Percentiles rank a stretch among this genome's conserved stretches.
These are phyloP conservation scores for Capsicum rhomboideum DNA, from an alignment of 257 asterid genomes.

Conservation along the genomic window DNA sequence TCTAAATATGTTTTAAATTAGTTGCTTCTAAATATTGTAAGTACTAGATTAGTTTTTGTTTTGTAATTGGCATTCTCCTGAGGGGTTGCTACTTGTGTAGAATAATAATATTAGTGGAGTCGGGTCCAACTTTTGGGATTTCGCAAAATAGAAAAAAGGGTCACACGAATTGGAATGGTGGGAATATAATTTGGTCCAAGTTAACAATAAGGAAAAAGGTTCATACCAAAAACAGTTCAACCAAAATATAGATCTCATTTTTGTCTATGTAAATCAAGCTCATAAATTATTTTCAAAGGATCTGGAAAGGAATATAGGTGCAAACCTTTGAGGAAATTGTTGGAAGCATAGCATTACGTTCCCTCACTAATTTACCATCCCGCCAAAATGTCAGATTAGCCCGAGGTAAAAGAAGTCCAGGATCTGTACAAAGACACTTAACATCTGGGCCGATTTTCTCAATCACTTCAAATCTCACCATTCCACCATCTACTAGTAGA, in stretches of 20 bases:
- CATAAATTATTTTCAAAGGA: background rate
- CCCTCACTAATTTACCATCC: constrained; percentile 88
- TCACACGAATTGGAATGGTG: background rate
- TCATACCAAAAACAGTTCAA: background rate
- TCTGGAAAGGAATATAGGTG: background rate
- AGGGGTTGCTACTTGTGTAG: background rate
- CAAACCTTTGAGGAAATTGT: constrained; percentile 90
- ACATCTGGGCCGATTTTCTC: constrained; percentile 99
- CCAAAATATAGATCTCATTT: background rate
- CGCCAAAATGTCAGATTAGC: constrained; percentile 99
- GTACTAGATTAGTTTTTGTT: too few species aligned
- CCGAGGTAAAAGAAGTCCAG: constrained; percentile 90
- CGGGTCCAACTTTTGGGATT: background rate
- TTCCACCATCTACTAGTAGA: constrained; percentile 96
- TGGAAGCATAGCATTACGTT: constrained; percentile 98
- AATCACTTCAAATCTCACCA: constrained; percentile 97
- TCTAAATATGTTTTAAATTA: background rate
- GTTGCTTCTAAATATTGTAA: background rate
- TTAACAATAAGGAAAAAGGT: background rate
- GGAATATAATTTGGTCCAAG: background rate
- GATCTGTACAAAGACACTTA: constrained; percentile 88
- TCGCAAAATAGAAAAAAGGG: background rate
- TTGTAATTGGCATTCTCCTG: background rate
- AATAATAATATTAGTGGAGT: background rate
- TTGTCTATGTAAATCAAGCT: background rate